These are phyloP conservation scores for Silene noctiflora DNA, from an alignment of 179 eudicot genomes.

Conservation along the genomic window DNA sequence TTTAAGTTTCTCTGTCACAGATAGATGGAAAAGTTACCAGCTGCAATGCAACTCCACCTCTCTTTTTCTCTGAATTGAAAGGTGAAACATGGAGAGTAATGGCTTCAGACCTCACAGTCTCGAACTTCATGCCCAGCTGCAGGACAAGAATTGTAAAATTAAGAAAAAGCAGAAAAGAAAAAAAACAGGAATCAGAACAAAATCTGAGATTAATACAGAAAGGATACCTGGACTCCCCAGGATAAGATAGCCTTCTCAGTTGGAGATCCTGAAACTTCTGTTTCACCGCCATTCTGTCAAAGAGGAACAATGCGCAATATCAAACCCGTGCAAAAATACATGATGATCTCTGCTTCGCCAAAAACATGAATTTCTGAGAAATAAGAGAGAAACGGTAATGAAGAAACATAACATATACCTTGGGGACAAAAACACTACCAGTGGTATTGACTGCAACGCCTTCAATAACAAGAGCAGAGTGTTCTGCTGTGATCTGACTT, in stretches of 20 bases:
- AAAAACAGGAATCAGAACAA: not conserved
- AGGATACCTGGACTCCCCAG: constrained; percentile 77
- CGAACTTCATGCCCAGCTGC: constrained; percentile 88
- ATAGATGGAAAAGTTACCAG: constrained; percentile 39
- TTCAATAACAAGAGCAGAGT: constrained; percentile 59
- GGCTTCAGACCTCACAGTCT: constrained; percentile 59
- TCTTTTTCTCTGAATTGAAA: constrained; percentile 82
- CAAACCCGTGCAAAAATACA: not conserved
- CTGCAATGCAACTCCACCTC: constrained; percentile 83
- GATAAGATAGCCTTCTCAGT: constrained; percentile 86
- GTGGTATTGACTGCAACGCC: constrained; percentile 81
- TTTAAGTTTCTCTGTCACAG: not conserved
- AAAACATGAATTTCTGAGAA: not conserved
- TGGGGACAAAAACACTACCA: constrained; percentile 72
- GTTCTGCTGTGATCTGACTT: constrained; percentile 37
- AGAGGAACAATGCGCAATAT: constrained; percentile 6
- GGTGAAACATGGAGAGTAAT: constrained; percentile 71
- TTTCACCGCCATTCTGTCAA: constrained; percentile 49
- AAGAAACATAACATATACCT: constrained; percentile 41
- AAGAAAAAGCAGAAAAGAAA: not conserved
- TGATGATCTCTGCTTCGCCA: too few relatives aligned
- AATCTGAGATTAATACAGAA: not conserved
- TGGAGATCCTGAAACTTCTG: constrained; percentile 85
- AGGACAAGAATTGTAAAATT: not conserved
- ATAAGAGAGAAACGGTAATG: not conserved